These are phyloP conservation scores for Rhinocladiella similis DNA, from an alignment of 2,329 filamentous ascomycete genomes.

Conservation along the genomic window DNA sequence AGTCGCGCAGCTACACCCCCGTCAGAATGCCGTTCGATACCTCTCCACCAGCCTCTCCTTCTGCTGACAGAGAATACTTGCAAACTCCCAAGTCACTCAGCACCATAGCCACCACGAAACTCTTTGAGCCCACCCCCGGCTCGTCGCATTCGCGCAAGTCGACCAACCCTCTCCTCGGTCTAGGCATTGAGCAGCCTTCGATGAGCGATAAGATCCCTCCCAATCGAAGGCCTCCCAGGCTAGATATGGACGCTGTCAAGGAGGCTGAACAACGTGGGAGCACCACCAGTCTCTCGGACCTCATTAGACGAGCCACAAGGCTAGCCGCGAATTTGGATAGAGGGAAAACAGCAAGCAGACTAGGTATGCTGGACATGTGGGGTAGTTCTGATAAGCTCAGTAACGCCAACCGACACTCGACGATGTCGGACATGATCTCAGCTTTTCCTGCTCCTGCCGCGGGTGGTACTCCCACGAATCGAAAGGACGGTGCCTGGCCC, in stretches of 20 bases:
- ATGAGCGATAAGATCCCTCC: constrained; percentile 43
- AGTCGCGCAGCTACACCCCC: constrained; percentile 21
- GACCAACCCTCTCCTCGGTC: constrained; percentile 23
- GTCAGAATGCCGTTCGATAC: constrained; percentile 25
- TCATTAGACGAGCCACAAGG: constrained; percentile 84
- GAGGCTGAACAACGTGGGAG: constrained; percentile 83
- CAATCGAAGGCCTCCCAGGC: constrained; percentile 61
- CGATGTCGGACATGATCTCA: constrained; percentile 64
- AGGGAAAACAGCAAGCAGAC: constrained; percentile 65
- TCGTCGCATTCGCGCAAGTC: constrained; percentile 21
- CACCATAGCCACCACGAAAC: constrained; percentile 18
- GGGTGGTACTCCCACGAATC: constrained; percentile 48
- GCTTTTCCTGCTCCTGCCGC: constrained; percentile 61
- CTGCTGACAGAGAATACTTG: constrained; percentile 21
- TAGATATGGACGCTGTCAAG: constrained; percentile 80
- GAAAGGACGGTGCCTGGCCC: constrained; percentile 38
- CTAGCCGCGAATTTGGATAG: constrained; percentile 85
- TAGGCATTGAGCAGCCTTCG: constrained; percentile 22
- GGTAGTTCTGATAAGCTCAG: constrained; percentile 34
- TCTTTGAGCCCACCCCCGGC: constrained; percentile 4
- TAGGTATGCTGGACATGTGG: constrained; percentile 53
- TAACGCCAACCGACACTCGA: constrained; percentile 44
- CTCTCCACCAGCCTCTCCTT: constrained; percentile 20
- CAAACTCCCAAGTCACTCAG: constrained; percentile 20
- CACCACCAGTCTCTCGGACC: constrained; percentile 84